These are phyloP conservation scores for Castanospermum australe DNA, from an alignment of 306 rosid genomes.

Conservation along the genomic window DNA sequence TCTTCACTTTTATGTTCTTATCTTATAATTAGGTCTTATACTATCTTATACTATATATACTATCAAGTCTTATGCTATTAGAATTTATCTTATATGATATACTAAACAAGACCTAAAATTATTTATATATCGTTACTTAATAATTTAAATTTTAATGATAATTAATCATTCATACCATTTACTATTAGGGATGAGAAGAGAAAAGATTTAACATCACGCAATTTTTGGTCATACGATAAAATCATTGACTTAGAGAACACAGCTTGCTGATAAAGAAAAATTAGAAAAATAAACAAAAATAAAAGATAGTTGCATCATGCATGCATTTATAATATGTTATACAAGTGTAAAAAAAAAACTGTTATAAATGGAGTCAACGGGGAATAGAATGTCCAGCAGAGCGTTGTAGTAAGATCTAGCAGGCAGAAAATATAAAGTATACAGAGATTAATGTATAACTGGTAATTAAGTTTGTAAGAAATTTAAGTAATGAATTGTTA, in stretches of 20 bases:
- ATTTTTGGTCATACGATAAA: conserved; percentile 9
- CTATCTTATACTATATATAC: no score
- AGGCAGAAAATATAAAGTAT: background rate
- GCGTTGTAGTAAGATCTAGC: background rate
- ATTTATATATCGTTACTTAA: no score
- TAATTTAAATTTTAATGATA: no score
- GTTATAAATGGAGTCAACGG: background rate
- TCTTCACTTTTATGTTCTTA: no score
- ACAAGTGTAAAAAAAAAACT: no score
- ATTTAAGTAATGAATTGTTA: no score
- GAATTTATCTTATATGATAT: no score
- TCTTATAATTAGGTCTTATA: no score
- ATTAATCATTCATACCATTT: no score
- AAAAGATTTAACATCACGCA: background rate
- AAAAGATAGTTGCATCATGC: background rate
- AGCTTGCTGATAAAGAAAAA: conserved; percentile 7
- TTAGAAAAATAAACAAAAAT: conserved; percentile 2
- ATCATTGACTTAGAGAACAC: conserved; percentile 20
- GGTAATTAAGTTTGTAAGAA: background rate
- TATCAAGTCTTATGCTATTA: no score
- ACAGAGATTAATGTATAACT: background rate
- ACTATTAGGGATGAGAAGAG: no score
- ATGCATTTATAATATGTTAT: background rate
- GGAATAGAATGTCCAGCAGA: background rate
- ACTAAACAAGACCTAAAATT: no score